Conservation (phyloP, 140 eudicot species). For the Oenanthe javanica region DNA sequence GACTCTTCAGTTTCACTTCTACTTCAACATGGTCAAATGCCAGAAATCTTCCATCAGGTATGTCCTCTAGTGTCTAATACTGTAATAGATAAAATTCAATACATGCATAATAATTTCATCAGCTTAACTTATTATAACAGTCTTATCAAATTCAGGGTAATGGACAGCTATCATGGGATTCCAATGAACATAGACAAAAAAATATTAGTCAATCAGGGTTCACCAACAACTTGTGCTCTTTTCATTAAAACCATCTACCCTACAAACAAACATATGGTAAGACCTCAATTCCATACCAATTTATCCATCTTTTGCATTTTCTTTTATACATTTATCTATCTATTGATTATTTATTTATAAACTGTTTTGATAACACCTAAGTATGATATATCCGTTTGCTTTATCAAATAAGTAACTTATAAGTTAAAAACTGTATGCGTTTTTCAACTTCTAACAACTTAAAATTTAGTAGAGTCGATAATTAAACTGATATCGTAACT, state of each 20-base stretch:
- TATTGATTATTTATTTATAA: neutral
- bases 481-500: neutral
- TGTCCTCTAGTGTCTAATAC: constrained; percentile 1
- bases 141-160: constrained; percentile 41
- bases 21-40: constrained; percentile 49
- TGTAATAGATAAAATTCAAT: neutral
- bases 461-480: neutral
- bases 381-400: neutral
- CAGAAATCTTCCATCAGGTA: constrained; percentile 43
- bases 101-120: neutral
- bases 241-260: constrained; percentile 44
- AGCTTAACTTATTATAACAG: neutral
- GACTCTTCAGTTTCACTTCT: constrained; percentile 26
- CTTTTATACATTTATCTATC: neutral
- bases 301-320: neutral
- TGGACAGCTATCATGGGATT: constrained; percentile 66
- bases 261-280: constrained; percentile 30
- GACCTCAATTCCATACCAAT: constrained; percentile 16
- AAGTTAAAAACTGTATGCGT: too few species aligned
- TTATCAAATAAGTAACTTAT: too few species aligned
- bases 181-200: constrained; percentile 61
- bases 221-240: constrained; percentile 47
- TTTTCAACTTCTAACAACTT: neutral
- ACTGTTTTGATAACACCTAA: neutral
- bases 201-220: constrained; percentile 38